Base-by-base conservation (phyloP, 2,329 filamentous ascomycete species). In the Colletotrichum cereale region DNA sequence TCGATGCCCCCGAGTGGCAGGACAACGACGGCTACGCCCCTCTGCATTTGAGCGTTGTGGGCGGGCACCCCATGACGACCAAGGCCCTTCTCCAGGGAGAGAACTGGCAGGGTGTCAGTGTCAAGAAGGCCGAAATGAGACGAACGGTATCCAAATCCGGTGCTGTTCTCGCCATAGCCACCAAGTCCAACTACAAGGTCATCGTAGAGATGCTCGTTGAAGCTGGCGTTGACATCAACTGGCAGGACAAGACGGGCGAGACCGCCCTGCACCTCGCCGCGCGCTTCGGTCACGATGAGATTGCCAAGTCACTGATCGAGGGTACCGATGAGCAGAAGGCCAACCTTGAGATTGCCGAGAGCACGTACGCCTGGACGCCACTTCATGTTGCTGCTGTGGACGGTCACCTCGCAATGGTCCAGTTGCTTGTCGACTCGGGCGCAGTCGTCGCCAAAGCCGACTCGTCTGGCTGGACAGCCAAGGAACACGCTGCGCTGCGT, bases 281-380 rank as follows among this genome's bases (percentile, higher is more conserved):
- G 66, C 91, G 95, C 55, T 96, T 96, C 77, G 95, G 95, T 21
- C 93, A 97, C 78, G 87, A 89, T 21, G 88, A 95, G 73, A 98
- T 95, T 79, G 94, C 93, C 18, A 89, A 87, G 70, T 90, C 94
- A 29, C 84, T 99, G 29, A 81, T 98, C 3, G 86, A 91, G 21
- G 93, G 93, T 2, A 91, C 89, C 0, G 82, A 86, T 7, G 85
- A 88, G 53, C 93, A 96, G 75, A 94, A 91, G 77, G 91, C 91
- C 0, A 84, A 98, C 73, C 84, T 95, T 0, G 92, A 97, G 76
- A 83, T 97, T 44, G 83, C 88, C 0, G 96, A 99, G 78, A 93
- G 92, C 65, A 92, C 92, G 0, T 98, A 97, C 78, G 90, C 92
- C 3, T 99, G 96, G 96, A 98, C 96, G 0, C 94, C 96, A n/a